Base-by-base conservation (phyloP, 2,329 filamentous ascomycete genomes). In the Lachnellula subtilissima region DNA sequence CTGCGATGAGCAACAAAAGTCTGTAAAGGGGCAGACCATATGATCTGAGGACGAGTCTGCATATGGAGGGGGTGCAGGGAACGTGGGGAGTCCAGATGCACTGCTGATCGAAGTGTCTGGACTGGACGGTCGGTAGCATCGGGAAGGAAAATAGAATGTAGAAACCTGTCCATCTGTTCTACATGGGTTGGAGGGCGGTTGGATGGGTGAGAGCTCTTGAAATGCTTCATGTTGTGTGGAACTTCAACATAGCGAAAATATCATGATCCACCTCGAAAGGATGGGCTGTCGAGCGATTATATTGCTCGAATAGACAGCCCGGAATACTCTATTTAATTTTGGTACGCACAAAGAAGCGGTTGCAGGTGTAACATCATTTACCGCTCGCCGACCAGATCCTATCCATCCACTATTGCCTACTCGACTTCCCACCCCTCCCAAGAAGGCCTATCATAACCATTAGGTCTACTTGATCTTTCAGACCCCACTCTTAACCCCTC, bases 361-460 rank as follows among this genome's bases (percentile, higher is more conserved):
- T 19, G 46, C 28, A 32, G 45, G 22, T 47, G 50, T 50, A 54
- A 48, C 12, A 50, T 37, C 51, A 19, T 50, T 50, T 40, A 48
- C 40, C 48, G 22, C 45, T 50, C 39, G 54, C 36, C 43, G 35
- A 17, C 23, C 54, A 50, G 45, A 48, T 39, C 37, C 15, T 42
- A 64, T 19, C 65, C 65, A 14, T 64, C 59, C 25, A 66, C 54
- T 45, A 66, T 55, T 36, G 59, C 56, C 37, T 59, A 47, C 36
- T 65, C 64, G 28, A 64, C 57, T 37, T 66, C 65, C 63, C 65
- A 66, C 4, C 54, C 56, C 14, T 66, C 64, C 79, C 79, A 82
- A 14, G 68, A 74, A 4, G 79, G 70, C 42, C 65, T 64, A 67
- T 82, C 78, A 35, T 70, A 75, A 2, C 78, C 79, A 67, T 82